Conservation (phyloP, 2,329 filamentous ascomycete species). For the Amauroascus niger region DNA sequence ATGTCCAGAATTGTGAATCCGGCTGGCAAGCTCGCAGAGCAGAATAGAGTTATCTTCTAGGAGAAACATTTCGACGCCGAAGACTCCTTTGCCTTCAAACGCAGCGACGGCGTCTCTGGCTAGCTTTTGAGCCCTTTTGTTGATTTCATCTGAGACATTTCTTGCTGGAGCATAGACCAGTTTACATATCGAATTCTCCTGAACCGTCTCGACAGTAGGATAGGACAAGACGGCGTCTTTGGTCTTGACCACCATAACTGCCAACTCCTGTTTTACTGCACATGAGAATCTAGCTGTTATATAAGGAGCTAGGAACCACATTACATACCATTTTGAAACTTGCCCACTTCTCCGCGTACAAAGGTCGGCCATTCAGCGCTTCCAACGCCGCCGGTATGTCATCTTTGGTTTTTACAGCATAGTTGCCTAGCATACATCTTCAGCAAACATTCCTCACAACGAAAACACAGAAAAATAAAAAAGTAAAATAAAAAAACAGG, state of each 20-base stretch:
- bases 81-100: constrained; percentile 82
- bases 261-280: constrained; percentile 52
- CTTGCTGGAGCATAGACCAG: constrained; percentile 80
- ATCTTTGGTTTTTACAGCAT: constrained; percentile 48
- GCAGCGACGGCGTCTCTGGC: constrained; percentile 69
- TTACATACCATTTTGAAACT: constrained; percentile 56
- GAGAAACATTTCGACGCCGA: constrained; percentile 94
- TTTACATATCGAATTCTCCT: constrained; percentile 92
- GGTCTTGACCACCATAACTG: constrained; percentile 90
- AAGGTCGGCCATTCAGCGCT: constrained; percentile 55
- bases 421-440: constrained; percentile 46
- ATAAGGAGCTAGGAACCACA: background rate
- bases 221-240: constrained; percentile 67
- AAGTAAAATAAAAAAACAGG: constrained; percentile 3
- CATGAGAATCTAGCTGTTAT: background rate
- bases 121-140: constrained; percentile 60
- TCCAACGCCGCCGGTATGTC: constrained; percentile 59
- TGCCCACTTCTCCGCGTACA: constrained; percentile 87
- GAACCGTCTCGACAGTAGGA: constrained; percentile 85
- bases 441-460: constrained; percentile 9
- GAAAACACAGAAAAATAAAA: background rate
- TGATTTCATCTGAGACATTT: constrained; percentile 51
- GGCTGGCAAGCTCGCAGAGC: constrained; percentile 78
- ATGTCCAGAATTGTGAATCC: constrained; percentile 85
- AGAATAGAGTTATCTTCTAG: constrained; percentile 61